Base-by-base conservation (phyloP, 2,329 filamentous ascomycete species). In the Ilyonectria robusta region DNA sequence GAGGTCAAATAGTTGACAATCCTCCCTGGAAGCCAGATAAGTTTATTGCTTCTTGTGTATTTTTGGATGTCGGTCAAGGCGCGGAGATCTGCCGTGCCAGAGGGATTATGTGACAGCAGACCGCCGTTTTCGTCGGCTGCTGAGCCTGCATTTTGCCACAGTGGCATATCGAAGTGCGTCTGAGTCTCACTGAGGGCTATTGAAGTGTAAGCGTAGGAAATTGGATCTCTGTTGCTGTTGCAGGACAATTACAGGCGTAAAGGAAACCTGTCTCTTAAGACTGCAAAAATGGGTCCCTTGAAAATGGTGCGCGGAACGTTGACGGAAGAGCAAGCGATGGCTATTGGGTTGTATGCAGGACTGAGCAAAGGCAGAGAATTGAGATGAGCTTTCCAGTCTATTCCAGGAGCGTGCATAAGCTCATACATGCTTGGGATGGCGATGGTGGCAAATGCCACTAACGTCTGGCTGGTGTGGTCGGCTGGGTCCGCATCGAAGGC, bases 401-500 rank as follows among this genome's bases (percentile, higher is more conserved):
- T 84, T 2, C 86, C 86, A 1, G 88, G 90, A 2, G 88, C 87
- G 76, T 92, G 89, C 17, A 92, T 81, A 65, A 91, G 89, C 69
- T 92, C 90, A 74, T 92, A 92, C 1, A 90, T 87, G 66, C 89
- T 92, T 2, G 92, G 78, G 15, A 92, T 91, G 0, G 90, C 89
- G 3, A 89, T 89, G 2, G 90, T 89, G 10, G n/a, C n/a, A n/a
- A n/a, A n/a, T n/a, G n/a, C n/a, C n/a, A n/a, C n/a, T n/a, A n/a
- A n/a, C 42, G 42, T 19, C 42, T 21, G 42, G 42, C 19, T 46
- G 9, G 19, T 21, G 19, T 67, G 69, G 0, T 71, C 72, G 0
- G 64, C 57, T 0, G 57, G 13, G 5, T 55, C 70, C 2, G 87
- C 81, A 4, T 87, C 86, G 17, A 88, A 85, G 1, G 42, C 60